Conservation (phyloP, 768 basidiomycete genomes). For the Tylopilus plumbeoviolaceoides region DNA sequence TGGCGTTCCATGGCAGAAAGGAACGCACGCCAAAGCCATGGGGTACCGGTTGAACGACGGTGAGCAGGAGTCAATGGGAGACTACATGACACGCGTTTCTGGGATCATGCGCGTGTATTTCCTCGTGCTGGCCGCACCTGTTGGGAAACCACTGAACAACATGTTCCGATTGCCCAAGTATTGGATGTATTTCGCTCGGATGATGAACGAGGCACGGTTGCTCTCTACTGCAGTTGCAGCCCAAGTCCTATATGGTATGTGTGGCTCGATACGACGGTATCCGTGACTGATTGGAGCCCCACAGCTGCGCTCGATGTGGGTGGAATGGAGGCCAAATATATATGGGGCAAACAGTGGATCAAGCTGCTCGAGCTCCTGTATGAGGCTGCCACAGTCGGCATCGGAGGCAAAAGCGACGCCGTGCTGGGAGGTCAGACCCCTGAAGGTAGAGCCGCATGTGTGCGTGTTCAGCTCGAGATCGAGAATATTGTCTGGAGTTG, state of each 20-base stretch:
- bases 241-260: conserved; percentile 61
- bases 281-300: conserved; percentile 10
- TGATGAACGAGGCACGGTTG: conserved; percentile 49
- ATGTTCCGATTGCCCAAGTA: conserved; percentile 60
- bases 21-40: conserved; percentile 44
- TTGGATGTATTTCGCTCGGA: conserved; percentile 72
- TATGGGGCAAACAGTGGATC: conserved; percentile 79
- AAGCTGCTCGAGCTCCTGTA: conserved; percentile 68
- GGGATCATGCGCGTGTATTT: conserved; percentile 90
- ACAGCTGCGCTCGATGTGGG: conserved; percentile 70
- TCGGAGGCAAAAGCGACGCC: conserved; percentile 32
- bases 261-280: background rate
- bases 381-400: conserved; percentile 55
- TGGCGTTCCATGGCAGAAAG: conserved; percentile 42
- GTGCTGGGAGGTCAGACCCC: conserved; percentile 57
- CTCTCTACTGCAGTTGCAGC: conserved; percentile 58
- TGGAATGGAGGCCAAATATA: conserved; percentile 51
- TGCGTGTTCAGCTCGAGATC: conserved; percentile 60
- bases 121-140: conserved; percentile 48
- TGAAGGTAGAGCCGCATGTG: conserved; percentile 61
- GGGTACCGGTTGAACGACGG: conserved; percentile 48
- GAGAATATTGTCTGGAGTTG: conserved; percentile 51
- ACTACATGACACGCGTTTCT: conserved; percentile 63
- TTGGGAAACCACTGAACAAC: conserved; percentile 36
- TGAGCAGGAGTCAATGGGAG: conserved; percentile 51